Evolutionary conservation across 169 alveolate genomes (phyloP).

Genomic region (Plasmodium vinckei): DNA sequence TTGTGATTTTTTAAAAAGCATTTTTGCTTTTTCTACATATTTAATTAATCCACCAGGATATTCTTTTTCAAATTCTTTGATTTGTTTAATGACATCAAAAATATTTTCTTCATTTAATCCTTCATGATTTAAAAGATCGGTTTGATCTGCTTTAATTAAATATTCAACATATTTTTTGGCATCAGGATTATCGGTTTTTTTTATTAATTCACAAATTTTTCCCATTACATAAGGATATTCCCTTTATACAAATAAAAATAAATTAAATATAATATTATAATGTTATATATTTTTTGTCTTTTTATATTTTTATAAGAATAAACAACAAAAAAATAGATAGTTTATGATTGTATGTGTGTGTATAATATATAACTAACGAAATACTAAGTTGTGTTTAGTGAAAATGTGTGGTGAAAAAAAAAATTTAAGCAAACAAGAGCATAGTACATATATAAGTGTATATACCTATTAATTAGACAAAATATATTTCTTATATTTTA

Average conservation of each 20-base stretch:
- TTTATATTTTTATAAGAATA: neutral
- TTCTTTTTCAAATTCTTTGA: slow-evolving; percentile 49
- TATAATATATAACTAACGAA: no score
- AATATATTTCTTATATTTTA: no score
- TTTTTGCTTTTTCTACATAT: slow-evolving; percentile 90
- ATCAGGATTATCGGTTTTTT: slow-evolving; percentile 6
- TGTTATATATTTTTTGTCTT: neutral
- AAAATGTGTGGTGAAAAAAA: no score
- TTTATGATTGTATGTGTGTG: no score
- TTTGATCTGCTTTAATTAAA: slow-evolving; percentile 33
- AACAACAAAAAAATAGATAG: no score
- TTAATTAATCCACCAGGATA: slow-evolving; percentile 86
- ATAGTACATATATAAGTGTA: no score
- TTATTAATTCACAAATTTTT: slow-evolving; percentile 20
- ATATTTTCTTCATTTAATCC: slow-evolving; percentile 38
- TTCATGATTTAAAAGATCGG: slow-evolving; percentile 34
- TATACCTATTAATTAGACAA: no score
- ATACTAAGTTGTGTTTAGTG: no score
- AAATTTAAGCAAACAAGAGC: no score
- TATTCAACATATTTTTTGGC: slow-evolving; percentile 20
- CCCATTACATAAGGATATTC: slow-evolving; percentile 5
- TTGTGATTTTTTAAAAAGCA: slow-evolving; percentile 73
- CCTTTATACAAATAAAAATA: neutral
- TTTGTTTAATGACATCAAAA: slow-evolving; percentile 42
- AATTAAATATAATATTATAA: neutral